Conservation (phyloP, 331 rosid genomes). For the Malus hybrid region DNA sequence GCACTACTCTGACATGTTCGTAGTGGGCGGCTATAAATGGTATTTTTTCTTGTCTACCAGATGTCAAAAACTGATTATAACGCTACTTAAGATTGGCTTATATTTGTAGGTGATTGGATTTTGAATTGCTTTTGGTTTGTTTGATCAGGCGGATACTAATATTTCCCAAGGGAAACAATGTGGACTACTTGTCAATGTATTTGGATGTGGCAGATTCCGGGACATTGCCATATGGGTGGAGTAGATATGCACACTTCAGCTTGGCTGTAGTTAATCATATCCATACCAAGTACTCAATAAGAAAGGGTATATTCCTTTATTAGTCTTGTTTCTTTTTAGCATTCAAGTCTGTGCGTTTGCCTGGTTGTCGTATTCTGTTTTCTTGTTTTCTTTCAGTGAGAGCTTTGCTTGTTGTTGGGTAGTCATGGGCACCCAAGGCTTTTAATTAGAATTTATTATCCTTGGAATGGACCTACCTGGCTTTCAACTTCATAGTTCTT, state of each 20-base stretch:
- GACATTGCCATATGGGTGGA: slow-evolving; percentile 66
- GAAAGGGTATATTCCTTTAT: slow-evolving; percentile 45
- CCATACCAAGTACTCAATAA: slow-evolving; percentile 48
- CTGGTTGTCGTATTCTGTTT: neutral
- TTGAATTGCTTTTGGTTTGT: slow-evolving; percentile 12
- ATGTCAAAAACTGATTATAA: neutral
- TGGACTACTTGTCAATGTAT: slow-evolving; percentile 71
- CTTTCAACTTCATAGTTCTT: neutral
- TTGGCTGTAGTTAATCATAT: slow-evolving; percentile 66
- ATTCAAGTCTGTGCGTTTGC: neutral
- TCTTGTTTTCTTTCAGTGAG: too few species aligned
- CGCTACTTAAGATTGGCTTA: neutral
- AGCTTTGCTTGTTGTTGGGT: neutral
- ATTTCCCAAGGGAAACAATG: slow-evolving; percentile 73
- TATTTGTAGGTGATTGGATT: slow-evolving; percentile 3
- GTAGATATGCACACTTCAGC: slow-evolving; percentile 66
- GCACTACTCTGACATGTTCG: slow-evolving; percentile 53
- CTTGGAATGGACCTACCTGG: neutral
- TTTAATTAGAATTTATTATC: neutral
- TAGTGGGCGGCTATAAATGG: slow-evolving; percentile 68
- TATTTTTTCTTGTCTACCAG: slow-evolving; percentile 7
- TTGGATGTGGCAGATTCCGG: slow-evolving; percentile 64
- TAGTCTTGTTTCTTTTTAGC: neutral
- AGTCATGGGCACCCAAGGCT: neutral
- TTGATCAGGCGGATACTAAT: slow-evolving; percentile 62